Evolutionary conservation across 1,284 basidiomycete species (phyloP).

Genomic region (Hypsizygus ulmarius): DNA sequence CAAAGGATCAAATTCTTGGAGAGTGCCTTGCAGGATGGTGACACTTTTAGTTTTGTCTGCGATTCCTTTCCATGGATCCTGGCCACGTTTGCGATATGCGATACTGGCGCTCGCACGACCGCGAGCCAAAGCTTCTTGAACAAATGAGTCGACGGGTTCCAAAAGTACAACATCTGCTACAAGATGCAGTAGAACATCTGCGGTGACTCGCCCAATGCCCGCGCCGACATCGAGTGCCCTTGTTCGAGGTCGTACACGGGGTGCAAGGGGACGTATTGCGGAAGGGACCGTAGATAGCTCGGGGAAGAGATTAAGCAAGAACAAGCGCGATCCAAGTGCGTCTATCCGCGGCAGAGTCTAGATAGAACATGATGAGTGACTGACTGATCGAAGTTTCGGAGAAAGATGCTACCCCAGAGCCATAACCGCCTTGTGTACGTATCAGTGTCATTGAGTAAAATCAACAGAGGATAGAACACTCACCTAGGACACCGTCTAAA

Average conservation of each 20-base stretch:
- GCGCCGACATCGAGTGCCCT: conserved; percentile 89
- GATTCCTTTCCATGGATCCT: conserved; percentile 64
- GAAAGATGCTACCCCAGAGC: conserved; percentile 55
- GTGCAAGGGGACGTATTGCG: conserved; percentile 49
- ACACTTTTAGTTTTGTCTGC: conserved; percentile 67
- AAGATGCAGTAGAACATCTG: conserved; percentile 81
- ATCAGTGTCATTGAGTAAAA: conserved; percentile 30
- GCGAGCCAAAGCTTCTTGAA: conserved; percentile 63
- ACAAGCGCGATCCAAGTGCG: conserved; percentile 81
- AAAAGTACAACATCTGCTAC: conserved; percentile 83
- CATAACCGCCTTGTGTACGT: conserved; percentile 58
- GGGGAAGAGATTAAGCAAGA: conserved; percentile 79
- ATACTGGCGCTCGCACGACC: conserved; percentile 39
- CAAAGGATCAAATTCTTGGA: conserved; percentile 75
- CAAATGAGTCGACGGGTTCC: conserved; percentile 81
- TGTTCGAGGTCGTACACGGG: conserved; percentile 37
- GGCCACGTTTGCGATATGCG: conserved; percentile 9
- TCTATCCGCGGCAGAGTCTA: conserved; percentile 88
- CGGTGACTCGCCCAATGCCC: conserved; percentile 88
- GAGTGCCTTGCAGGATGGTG: conserved; percentile 72
- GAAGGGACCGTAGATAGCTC: conserved; percentile 75
- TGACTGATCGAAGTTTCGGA: conserved; percentile 14
- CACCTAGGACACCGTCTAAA: conserved; percentile 69
- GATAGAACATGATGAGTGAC: conserved; percentile 17
- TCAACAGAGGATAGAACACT: conserved; percentile 28